Conservation (phyloP, 805 yeast genomes). For the Sugiyamaella americana region DNA sequence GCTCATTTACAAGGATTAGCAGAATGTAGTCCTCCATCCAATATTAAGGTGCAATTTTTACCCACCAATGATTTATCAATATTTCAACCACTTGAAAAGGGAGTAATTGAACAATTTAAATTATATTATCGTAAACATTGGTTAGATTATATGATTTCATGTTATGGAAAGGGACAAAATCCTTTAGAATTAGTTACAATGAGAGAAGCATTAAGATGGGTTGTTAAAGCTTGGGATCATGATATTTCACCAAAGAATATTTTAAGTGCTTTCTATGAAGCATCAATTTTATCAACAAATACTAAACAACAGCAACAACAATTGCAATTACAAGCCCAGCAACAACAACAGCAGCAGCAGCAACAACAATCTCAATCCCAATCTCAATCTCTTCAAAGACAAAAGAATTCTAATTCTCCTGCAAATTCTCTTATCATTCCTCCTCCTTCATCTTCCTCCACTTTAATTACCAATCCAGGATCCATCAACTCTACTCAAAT, state of each 20-base stretch:
- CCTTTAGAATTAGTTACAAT: constrained; percentile 5
- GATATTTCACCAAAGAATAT: constrained; percentile 3
- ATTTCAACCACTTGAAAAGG: constrained; percentile 13
- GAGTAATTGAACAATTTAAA: constrained; percentile 9
- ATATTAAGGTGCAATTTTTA: constrained; percentile 8
- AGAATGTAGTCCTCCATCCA: constrained; percentile 8
- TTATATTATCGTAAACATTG: constrained; percentile 8
- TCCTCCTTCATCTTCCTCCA: background rate
- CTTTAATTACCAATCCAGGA: background rate
- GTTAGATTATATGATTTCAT: constrained; percentile 6
- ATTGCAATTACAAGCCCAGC: background rate
- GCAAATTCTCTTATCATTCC: background rate
- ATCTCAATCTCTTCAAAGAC: background rate
- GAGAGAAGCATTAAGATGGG: constrained; percentile 4
- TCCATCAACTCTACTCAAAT: too few relatives aligned
- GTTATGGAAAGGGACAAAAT: constrained; percentile 5
- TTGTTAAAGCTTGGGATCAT: constrained; percentile 9
- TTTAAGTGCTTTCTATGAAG: constrained; percentile 6
- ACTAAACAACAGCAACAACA: background rate
- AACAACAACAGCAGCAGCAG: background rate
- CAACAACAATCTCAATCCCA: background rate
- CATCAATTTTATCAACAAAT: background rate
- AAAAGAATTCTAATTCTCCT: background rate
- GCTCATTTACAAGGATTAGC: constrained; percentile 11
- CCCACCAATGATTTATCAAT: constrained; percentile 6